Evolutionary conservation across 805 yeast genomes (phyloP).

Genomic region (Wickerhamiella shivajii): DNA sequence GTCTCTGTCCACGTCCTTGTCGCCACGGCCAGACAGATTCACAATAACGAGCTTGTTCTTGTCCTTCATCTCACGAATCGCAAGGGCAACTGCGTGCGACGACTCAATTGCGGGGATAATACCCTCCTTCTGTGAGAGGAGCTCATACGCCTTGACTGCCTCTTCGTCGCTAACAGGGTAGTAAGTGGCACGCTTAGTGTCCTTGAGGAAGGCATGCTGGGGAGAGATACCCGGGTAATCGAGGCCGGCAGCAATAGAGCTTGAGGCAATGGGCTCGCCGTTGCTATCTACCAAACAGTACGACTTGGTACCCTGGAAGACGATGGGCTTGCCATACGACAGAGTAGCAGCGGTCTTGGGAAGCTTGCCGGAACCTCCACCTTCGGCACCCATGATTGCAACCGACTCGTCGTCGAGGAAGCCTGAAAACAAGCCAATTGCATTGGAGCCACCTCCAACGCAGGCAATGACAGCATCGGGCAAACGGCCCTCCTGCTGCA

Average conservation of each 20-base stretch:
- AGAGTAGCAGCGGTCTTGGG: conserved; percentile 86
- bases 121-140: conserved; percentile 86
- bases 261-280: conserved; percentile 96
- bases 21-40: conserved; percentile 95
- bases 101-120: conserved; percentile 97
- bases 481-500: conserved; percentile 47
- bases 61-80: conserved; percentile 65
- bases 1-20: conserved; percentile 73
- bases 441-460: conserved; percentile 98
- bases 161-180: conserved; percentile 91
- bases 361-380: conserved; percentile 96
- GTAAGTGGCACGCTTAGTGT: conserved; percentile 80
- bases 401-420: conserved; percentile 72
- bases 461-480: conserved; percentile 95
- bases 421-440: conserved; percentile 89
- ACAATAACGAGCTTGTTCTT: conserved; percentile 53
- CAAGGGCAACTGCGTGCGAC: conserved; percentile 86
- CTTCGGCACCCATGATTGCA: conserved; percentile 82
- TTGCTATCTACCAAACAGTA: conserved; percentile 80
- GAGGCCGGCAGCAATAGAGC: conserved; percentile 93
- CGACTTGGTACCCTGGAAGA: conserved; percentile 93
- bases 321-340: conserved; percentile 91
- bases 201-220: conserved; percentile 89
- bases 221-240: conserved; percentile 99
- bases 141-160: conserved; percentile 79